Evolutionary conservation across 202 grass and related monocot genomes (phyloP).

Genomic region (Carex arenaria): DNA sequence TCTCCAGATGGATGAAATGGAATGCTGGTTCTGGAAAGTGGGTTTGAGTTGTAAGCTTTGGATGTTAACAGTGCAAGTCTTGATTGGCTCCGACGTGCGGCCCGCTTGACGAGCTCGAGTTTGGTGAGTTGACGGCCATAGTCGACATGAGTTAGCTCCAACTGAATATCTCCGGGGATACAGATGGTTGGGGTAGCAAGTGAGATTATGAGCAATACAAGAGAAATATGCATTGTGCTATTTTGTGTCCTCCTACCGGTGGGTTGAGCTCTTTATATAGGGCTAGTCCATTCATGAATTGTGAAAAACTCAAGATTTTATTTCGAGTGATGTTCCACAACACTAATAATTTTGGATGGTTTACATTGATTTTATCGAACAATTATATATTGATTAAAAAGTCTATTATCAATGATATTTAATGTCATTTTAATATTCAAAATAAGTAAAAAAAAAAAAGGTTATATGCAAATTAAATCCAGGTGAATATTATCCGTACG

Average conservation of each 20-base stretch:
- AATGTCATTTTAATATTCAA: no score
- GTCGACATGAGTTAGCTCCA: slow-evolving; percentile 54
- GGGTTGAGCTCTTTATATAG: slow-evolving; percentile 8
- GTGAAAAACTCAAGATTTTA: no score
- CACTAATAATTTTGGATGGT: no score
- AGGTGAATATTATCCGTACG: no score
- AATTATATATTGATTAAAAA: no score
- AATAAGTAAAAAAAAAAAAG: no score
- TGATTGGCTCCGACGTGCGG: slow-evolving; percentile 39
- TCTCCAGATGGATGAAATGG: slow-evolving; percentile 34
- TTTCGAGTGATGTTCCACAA: no score
- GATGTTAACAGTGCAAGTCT: slow-evolving; percentile 38
- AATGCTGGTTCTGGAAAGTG: neutral
- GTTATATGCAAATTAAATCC: no score
- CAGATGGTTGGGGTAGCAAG: neutral
- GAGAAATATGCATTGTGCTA: slow-evolving; percentile 1
- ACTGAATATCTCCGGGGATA: slow-evolving; percentile 23
- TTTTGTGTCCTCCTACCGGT: neutral
- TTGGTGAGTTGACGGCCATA: slow-evolving; percentile 38
- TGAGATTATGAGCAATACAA: slow-evolving; percentile 25
- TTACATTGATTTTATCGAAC: no score
- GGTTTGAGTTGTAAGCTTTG: neutral
- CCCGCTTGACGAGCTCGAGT: slow-evolving; percentile 37
- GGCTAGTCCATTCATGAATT: no score
- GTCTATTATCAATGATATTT: no score